Evolutionary conservation across 1,284 basidiomycete genomes (phyloP).

Genomic region (Testicularia cyperi): DNA sequence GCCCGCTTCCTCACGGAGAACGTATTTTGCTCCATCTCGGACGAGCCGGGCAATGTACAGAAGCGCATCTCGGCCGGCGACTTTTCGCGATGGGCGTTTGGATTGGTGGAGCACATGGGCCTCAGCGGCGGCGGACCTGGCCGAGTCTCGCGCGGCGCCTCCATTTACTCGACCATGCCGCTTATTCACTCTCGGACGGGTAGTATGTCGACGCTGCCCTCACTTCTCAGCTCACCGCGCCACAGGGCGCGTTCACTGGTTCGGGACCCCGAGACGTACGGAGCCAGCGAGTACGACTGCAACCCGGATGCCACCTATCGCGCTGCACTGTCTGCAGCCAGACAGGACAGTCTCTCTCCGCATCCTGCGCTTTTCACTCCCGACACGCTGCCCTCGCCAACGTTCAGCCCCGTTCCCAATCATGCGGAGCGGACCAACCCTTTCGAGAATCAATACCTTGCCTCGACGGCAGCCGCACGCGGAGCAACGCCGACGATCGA

Average conservation of each 20-base stretch:
- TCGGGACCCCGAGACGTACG: constrained; percentile 18
- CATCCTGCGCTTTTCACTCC: constrained; percentile 27
- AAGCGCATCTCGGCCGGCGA: constrained; percentile 74
- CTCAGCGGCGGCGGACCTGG: constrained; percentile 12
- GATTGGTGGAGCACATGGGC: constrained; percentile 68
- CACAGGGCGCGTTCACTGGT: constrained; percentile 16
- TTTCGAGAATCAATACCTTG: constrained; percentile 20
- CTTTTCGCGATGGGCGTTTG: constrained; percentile 82
- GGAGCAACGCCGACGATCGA: constrained; percentile 1
- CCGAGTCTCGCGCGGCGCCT: constrained; percentile 35
- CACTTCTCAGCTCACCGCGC: constrained; percentile 34
- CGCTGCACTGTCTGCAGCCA: constrained; percentile 5
- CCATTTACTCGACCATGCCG: constrained; percentile 33
- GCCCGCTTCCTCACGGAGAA: constrained; percentile 81
- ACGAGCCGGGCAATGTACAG: constrained; percentile 59
- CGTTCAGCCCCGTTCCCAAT: constrained; percentile 33
- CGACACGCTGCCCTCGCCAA: constrained; percentile 35
- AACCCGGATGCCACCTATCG: constrained; percentile 18
- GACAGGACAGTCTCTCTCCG: constrained; percentile 29
- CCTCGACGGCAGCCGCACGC: background rate
- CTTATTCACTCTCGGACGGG: constrained; percentile 39
- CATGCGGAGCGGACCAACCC: constrained; percentile 21
- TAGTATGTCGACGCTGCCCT: constrained; percentile 31
- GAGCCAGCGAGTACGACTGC: constrained; percentile 12
- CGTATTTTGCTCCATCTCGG: constrained; percentile 79